These are phyloP conservation scores for Acacia pycnantha DNA, from an alignment of 331 rosid species.

Conservation along the genomic window DNA sequence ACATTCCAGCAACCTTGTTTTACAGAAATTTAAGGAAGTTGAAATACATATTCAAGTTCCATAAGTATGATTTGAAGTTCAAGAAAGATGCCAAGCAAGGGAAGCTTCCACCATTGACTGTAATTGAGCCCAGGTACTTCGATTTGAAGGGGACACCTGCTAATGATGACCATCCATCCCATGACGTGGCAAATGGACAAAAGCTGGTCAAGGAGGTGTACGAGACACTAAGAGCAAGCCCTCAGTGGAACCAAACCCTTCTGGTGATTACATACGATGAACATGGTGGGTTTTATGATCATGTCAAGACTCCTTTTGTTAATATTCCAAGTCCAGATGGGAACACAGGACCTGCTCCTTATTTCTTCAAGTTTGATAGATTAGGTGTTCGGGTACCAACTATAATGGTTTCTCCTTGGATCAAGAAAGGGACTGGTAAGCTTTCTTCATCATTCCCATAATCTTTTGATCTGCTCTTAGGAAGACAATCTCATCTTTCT, in stretches of 20 bases:
- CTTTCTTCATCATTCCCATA: conserved; percentile 11
- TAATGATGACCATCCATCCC: conserved; percentile 97
- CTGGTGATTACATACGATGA: conserved; percentile 89
- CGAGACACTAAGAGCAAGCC: conserved; percentile 85
- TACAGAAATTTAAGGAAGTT: conserved; percentile 87
- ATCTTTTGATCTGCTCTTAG: background rate
- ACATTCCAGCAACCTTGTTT: conserved; percentile 81
- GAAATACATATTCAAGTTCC: conserved; percentile 76
- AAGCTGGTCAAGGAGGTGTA: conserved; percentile 93
- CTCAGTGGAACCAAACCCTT: conserved; percentile 95
- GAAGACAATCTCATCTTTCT: background rate
- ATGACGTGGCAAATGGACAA: conserved; percentile 98
- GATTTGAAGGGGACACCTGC: conserved; percentile 77
- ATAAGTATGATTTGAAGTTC: conserved; percentile 73
- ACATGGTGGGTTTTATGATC: conserved; percentile 95
- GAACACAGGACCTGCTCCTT: conserved; percentile 95
- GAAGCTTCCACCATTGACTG: conserved; percentile 80
- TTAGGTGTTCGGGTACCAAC: conserved; percentile 97
- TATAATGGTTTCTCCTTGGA: conserved; percentile 98
- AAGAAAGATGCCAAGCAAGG: conserved; percentile 80
- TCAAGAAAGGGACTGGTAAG: conserved; percentile 93
- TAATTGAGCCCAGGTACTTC: conserved; percentile 91
- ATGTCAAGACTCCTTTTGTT: conserved; percentile 80
- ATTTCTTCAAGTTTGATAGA: conserved; percentile 95
- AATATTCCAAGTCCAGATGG: conserved; percentile 96